Conservation (phyloP, 768 basidiomycete species). For the Naganishia friedmannii region DNA sequence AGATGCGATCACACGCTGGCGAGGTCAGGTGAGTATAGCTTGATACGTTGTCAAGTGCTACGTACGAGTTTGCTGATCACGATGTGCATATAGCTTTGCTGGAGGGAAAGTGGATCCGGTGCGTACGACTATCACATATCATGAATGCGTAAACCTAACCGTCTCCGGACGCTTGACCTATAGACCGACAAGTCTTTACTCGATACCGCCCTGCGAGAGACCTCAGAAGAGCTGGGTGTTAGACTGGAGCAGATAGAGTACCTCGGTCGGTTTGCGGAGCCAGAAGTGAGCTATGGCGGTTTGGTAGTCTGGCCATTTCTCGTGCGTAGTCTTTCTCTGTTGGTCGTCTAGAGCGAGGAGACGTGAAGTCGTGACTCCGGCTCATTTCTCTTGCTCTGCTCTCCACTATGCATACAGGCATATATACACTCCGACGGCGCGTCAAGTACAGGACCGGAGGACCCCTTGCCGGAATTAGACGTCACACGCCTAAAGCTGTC, state of each 20-base stretch:
- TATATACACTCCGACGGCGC: neutral
- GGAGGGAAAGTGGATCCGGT: slow-evolving; percentile 49
- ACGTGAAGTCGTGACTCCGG: too few relatives aligned
- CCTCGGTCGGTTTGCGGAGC: slow-evolving; percentile 31
- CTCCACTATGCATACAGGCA: neutral
- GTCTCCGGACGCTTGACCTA: neutral
- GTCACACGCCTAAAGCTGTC: slow-evolving; percentile 35
- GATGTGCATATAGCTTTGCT: slow-evolving; percentile 40
- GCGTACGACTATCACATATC: slow-evolving; percentile 4
- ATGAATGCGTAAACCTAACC: neutral
- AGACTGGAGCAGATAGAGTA: slow-evolving; percentile 26
- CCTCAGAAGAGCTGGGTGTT: slow-evolving; percentile 32
- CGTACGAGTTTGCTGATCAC: neutral
- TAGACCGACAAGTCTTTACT: slow-evolving; percentile 29
- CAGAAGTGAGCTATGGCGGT: slow-evolving; percentile 44
- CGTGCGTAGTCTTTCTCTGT: slow-evolving; percentile 33
- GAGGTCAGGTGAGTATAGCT: slow-evolving; percentile 46
- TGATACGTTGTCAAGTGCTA: neutral
- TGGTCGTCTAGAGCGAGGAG: neutral
- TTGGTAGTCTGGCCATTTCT: slow-evolving; percentile 47
- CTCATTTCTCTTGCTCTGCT: neutral
- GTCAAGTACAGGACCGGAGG: neutral
- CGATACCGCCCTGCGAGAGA: slow-evolving; percentile 32
- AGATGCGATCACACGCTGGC: slow-evolving; percentile 46
- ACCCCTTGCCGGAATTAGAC: slow-evolving; percentile 35